These are phyloP conservation scores for Acanthochlamys bracteata DNA, from an alignment of 106 monocot genomes.

Conservation along the genomic window DNA sequence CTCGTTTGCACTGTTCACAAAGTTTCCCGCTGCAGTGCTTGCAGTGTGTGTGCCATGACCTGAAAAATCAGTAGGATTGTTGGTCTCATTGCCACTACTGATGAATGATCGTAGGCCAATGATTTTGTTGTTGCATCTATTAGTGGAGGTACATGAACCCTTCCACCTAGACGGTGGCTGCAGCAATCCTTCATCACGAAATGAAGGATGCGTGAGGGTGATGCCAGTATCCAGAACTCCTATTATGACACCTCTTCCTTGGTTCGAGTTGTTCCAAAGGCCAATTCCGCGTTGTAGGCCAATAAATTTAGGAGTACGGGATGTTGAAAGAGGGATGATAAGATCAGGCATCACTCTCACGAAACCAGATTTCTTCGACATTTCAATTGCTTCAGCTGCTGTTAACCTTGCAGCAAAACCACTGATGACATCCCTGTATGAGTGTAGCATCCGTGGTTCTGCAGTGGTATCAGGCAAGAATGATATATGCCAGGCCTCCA, in stretches of 20 bases:
- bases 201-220: slow-evolving; percentile 7
- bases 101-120: slow-evolving; percentile 7
- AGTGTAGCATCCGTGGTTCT: not conserved
- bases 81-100: not conserved
- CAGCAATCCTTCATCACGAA: slow-evolving; percentile 7
- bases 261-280: slow-evolving; percentile 7
- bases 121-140: slow-evolving; percentile 21
- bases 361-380: slow-evolving; percentile 1
- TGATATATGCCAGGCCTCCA: not conserved
- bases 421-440: not conserved
- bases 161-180: slow-evolving; percentile 24
- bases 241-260: slow-evolving; percentile 19
- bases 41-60: slow-evolving; percentile 19
- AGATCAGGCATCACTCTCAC: not conserved
- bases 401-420: slow-evolving; percentile 2
- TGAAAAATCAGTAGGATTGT: not conserved
- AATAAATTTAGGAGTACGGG: slow-evolving; percentile 19
- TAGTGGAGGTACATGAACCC: slow-evolving; percentile 4
- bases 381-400: not conserved
- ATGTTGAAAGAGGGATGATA: slow-evolving; percentile 8
- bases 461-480: not conserved
- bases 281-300: not conserved
- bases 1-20: not conserved
- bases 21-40: slow-evolving; percentile 7
- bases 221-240: slow-evolving; percentile 16